Base-by-base conservation (phyloP, 768 basidiomycete species). In the Xerocomus potaroensis region DNA sequence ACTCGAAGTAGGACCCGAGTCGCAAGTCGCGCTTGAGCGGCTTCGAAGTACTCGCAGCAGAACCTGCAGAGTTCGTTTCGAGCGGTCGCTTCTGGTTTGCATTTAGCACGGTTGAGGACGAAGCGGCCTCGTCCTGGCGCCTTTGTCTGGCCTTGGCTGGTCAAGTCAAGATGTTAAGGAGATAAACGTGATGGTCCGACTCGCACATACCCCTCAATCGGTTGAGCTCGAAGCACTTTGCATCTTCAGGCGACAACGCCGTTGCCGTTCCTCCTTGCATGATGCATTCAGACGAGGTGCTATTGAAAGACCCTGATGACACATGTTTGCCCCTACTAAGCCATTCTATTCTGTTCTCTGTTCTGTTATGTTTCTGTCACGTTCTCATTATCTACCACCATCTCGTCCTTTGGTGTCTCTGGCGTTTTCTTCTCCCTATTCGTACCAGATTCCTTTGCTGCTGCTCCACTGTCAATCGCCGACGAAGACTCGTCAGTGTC, bases 1-100 rank as follows among this genome's bases (percentile, higher is more conserved):
- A 98, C 55, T 98, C 95, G 55, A 95, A 95, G 70, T 97, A 97
- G 39, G 81, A 89, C 22, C 91, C 95, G 10, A 92, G 72, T 27
- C 88, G 79, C 11, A 83, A 77, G 56, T 92, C 88, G 7, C 86
- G 80, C 59, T 80, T 79, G 45, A 91, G 69, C 2, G 65, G 64
- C 44, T 72, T 75, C 45, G 74, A 70, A 4, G 86, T 85, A 2
- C 71, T 76, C 22, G 83, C 80, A 3, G 75, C n/a, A n/a, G n/a
- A n/a, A n/a, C n/a, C n/a, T n/a, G n/a, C n/a, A n/a, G n/a, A n/a
- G n/a, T n/a, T 69, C 22, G 76, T 76, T 35, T 67, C 69, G 3
- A 92, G 65, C 0, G 87, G 81, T 22, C 91, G 80, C 60, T 93
- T 94, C 55, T 79, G 78, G 59, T 90, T 83, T n/a, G 68, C 57